phyloP scores from a whole-genome alignment of 2,329 filamentous ascomycete genomes.

The Trichophyton equinum region DNA sequence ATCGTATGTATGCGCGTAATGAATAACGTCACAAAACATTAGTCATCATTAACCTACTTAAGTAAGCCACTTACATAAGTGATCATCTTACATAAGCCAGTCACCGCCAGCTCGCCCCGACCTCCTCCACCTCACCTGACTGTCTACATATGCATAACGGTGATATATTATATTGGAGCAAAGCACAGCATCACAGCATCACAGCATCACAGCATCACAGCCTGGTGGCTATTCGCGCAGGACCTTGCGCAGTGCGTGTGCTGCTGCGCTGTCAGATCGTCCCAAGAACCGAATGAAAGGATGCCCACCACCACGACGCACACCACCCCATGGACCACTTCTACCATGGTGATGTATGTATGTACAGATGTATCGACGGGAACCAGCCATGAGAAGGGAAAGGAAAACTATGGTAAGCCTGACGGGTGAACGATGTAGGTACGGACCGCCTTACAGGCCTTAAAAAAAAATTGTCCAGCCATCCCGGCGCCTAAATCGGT shows the following conservation, averaged over 20 bases:
- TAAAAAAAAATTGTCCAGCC: background rate
- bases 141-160: background rate
- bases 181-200: background rate
- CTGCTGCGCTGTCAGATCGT: constrained; percentile 2
- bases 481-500: background rate
- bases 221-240: background rate
- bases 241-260: constrained; percentile 2
- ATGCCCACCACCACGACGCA: background rate
- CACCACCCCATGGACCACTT: background rate
- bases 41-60: background rate
- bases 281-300: constrained; percentile 2
- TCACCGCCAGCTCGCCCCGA: background rate
- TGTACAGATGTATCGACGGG: too few relatives aligned
- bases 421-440: background rate
- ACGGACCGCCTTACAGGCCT: constrained; percentile 2
- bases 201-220: background rate
- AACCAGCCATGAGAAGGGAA: background rate
- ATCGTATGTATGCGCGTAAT: background rate
- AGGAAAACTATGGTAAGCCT: background rate
- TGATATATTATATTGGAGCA: background rate
- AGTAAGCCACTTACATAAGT: background rate
- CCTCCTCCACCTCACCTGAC: background rate
- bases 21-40: background rate
- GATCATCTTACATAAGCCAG: background rate
- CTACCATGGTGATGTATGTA: too few relatives aligned